Base-by-base conservation (phyloP, 352 stramenopile species). In the Phytophthora vignae region DNA sequence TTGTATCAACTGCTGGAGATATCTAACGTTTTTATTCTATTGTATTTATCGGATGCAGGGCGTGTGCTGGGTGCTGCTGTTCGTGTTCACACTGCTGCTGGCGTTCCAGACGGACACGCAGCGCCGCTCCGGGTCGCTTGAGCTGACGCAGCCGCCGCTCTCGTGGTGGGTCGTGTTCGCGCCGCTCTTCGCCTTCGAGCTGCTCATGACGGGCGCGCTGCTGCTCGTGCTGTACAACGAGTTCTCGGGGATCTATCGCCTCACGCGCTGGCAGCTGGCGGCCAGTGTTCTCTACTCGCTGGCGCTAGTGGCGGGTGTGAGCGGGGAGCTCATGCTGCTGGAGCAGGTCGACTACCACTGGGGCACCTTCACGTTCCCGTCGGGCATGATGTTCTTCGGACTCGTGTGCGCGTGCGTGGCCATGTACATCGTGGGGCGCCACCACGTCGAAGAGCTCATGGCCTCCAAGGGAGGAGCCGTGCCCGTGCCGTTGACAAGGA, bases 381-480 rank as follows among this genome's bases (percentile, higher is more conserved):
- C 82, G 2, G 84, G 83, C 14, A 79, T 94, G 49, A 77, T 96
- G 67, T 93, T 94, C 59, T 84, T 92, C 19, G 88, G 82, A n/a
- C 81, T 94, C 4, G 79, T 93, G 29, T 87, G 83, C 62, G 85
- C 80, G 17, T 92, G 87, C 65, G 77, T 93, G 40, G 87, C 74
- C 21, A 84, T 96, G 66, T 96, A 96, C 67, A 92, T 94, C 60
- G 84, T 96, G 27, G 87, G 85, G 1, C 83, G 85, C 21, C 86
- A 94, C 46, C 84, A 96, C 60, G 85, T 96, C 38, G 75, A 91
- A 55, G 84, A 94, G 61, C 78, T 96, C 19, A 94, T 96, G 88
- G 88, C 85, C 4, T 89, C 84, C 11, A 90, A 90, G 38, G 88
- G 88, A 1, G 88, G 88, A 17, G 88, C 88, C 2, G 83, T 96